Conservation (phyloP, 176 grass and related monocot species). For the Zea luxurians region DNA sequence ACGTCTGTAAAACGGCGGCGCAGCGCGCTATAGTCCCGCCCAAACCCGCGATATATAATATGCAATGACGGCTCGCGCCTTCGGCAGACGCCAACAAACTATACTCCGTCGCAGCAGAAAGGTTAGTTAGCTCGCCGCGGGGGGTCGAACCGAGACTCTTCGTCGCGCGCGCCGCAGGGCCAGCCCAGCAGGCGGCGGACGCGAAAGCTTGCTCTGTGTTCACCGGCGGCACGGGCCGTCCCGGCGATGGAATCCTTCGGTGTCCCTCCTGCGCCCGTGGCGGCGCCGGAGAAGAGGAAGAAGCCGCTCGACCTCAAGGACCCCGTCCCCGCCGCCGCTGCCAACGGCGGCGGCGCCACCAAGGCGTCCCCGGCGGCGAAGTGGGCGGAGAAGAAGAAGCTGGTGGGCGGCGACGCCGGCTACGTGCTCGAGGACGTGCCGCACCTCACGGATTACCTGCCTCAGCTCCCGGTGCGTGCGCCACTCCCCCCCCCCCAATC, state of each 20-base stretch:
- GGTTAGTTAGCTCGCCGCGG: background rate
- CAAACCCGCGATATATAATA: slow-evolving; percentile 34
- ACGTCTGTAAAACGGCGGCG: slow-evolving; percentile 41
- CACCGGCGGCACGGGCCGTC: background rate
- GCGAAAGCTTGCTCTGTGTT: background rate
- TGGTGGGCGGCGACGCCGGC: slow-evolving; percentile 65
- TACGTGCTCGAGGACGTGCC: slow-evolving; percentile 97
- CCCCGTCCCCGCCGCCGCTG: slow-evolving; percentile 17
- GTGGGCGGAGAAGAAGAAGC: slow-evolving; percentile 56
- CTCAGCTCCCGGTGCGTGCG: slow-evolving; percentile 74
- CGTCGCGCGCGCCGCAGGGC: background rate
- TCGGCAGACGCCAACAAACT: slow-evolving; percentile 36
- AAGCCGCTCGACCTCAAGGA: slow-evolving; percentile 54
- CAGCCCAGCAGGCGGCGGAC: background rate
- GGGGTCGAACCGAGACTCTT: background rate
- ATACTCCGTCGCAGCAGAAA: background rate
- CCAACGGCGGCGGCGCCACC: background rate
- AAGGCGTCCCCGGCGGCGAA: slow-evolving; percentile 40
- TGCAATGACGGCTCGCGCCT: background rate
- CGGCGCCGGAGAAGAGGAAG: slow-evolving; percentile 40
- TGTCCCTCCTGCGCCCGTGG: slow-evolving; percentile 36
- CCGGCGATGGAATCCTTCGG: slow-evolving; percentile 44
- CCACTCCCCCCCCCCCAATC: background rate
- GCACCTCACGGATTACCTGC: slow-evolving; percentile 80
- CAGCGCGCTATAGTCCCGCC: slow-evolving; percentile 11